Conservation (phyloP, 306 rosid species). For the Cajanus cajan region DNA sequence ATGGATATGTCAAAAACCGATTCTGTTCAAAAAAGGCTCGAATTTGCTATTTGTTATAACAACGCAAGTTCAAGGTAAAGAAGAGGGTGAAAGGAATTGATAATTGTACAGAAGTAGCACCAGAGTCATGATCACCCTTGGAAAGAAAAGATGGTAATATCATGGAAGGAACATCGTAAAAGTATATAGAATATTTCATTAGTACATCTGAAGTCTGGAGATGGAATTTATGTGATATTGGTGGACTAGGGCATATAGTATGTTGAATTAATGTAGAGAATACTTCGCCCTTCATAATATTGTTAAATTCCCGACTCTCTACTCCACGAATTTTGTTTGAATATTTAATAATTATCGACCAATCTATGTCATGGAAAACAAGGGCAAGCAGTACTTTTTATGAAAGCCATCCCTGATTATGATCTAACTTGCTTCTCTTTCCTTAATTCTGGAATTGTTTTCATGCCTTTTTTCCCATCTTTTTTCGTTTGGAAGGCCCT, state of each 20-base stretch:
- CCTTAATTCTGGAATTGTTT: constrained; percentile 3
- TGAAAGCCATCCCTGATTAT: constrained; percentile 8
- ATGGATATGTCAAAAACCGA: background rate
- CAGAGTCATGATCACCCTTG: constrained; percentile 21
- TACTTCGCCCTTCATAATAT: background rate
- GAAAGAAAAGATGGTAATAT: background rate
- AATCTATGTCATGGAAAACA: constrained; percentile 15
- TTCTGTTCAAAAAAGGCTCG: constrained; percentile 17
- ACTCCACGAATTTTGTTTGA: background rate
- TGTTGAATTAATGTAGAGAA: constrained; percentile 1
- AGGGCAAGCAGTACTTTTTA: background rate
- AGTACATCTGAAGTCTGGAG: constrained; percentile 18
- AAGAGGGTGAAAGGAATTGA: background rate
- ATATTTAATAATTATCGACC: background rate
- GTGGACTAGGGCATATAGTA: constrained; percentile 19
- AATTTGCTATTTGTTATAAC: constrained; percentile 2
- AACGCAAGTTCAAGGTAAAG: constrained; percentile 15
- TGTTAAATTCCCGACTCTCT: background rate
- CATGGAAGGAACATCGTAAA: background rate
- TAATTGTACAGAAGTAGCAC: background rate
- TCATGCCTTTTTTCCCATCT: background rate
- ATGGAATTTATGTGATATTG: background rate
- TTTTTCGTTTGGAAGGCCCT: background rate
- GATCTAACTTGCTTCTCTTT: background rate
- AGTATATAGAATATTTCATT: background rate